Base-by-base conservation (phyloP, 768 basidiomycete genomes). In the Boletus rubroflammeus region DNA sequence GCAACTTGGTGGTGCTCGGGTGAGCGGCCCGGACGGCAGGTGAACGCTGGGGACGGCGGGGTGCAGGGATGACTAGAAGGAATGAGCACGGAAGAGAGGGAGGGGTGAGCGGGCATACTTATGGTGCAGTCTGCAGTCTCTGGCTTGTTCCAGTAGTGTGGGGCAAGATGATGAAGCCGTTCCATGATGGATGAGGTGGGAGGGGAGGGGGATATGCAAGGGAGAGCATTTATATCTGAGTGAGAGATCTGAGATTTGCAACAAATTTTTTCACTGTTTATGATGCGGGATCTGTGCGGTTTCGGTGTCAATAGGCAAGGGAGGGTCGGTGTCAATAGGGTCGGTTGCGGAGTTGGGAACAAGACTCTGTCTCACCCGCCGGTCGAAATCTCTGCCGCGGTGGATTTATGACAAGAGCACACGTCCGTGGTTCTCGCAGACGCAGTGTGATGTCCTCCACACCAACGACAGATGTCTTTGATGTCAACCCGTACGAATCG, bases 71-170 rank as follows among this genome's bases (percentile, higher is more conserved):
- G 65, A 83, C 82, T 60, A 36, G 46, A 25, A 48, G 41, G 2
- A 3, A 32, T 60, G 54, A 53, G 42, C 26, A 39, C 23, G 28
- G 46, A 26, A 40, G 41, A 7, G 38, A 35, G 38, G 47, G 34
- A 19, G 5, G 21, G 31, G 23, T 34, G 46, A 14, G 36, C 3
- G 3, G 32, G 70, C 80, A 32, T 62, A 90, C 90, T 78, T 53
- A 91, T 78, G 15, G 89, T 89, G 69, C 88, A 92, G 69, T 92
- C 86, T 9, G 88, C 81, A 1, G 84, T 87, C 60, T 88, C 85
- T 54, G 82, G 78, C 58, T 82, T 86, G 63, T 84, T 80, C 88
- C 89, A 90, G 72, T 85, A 88, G 44, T 78, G 73, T 21, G 81
- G 73, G 14, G 87, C 88, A 47, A 90, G 74, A 64, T 70, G 23